Base-by-base conservation (phyloP, 2,329 filamentous ascomycete species). In the Monosporascus sp. region DNA sequence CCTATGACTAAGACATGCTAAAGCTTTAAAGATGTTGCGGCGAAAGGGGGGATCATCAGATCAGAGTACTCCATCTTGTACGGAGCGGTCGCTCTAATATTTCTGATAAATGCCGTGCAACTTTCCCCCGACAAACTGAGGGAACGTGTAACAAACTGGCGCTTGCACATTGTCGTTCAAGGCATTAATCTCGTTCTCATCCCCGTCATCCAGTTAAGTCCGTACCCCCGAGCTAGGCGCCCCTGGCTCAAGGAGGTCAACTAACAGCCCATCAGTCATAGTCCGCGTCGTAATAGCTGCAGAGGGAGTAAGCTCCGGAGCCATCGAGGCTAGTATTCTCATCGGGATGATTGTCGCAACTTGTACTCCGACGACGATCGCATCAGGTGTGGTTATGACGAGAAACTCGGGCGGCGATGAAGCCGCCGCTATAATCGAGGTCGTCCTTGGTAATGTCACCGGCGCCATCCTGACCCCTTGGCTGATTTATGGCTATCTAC, bases 361-460 rank as follows among this genome's bases (percentile, higher is more conserved):
- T n/a, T 86, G 82, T 63, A 81, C 88, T 5, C 86, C 87, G 1
- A 90, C 87, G 0, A 90, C 87, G 0, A 87, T 90, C 61, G 81
- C 84, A 7, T 88, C 83, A 46, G 90, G 90, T 65, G 84, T 88
- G 7, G 84, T 90, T 41, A 89, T 90, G 85, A 90, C 87, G 6
- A 74, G 85, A 26, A 77, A 82, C 40, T 82, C 87, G 0, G 82
- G 85, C 38, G 87, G 87, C 5, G 87, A 90, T 59, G 81, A 84
- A 55, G 81, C 81, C 3, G 81, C 83, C 0, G 81, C 81, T 48
- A 76, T 87, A 55, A 85, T 89, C 34, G 85, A 88, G 63, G 86
- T 88, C 2, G 78, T 88, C 8, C 72, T 90, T 45, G 87, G 86
- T 31, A 90, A 90, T 67, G 77, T 89, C 9, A 71, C 85, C 0